These are phyloP conservation scores for Leccinum disarticulatum DNA, from an alignment of 768 basidiomycete genomes.

Conservation along the genomic window DNA sequence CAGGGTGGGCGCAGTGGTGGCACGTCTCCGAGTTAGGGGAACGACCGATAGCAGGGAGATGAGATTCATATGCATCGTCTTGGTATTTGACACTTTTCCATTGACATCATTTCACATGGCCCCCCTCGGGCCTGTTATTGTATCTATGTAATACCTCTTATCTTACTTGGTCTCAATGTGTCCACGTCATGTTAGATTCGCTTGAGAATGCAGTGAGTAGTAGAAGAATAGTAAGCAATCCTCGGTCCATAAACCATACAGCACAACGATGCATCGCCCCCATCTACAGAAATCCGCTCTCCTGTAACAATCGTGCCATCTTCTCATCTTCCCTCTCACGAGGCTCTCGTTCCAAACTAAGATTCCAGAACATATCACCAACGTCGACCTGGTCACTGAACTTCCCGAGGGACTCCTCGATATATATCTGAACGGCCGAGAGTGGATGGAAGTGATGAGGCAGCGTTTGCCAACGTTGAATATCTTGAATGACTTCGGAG, in stretches of 20 bases:
- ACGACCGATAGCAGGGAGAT: not conserved
- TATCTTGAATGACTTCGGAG: constrained; percentile 95
- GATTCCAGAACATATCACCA: constrained; percentile 79
- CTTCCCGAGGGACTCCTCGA: constrained; percentile 76
- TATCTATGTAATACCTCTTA: not conserved
- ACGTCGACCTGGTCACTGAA: constrained; percentile 67
- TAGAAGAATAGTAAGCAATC: constrained; percentile 15
- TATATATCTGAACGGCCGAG: constrained; percentile 64
- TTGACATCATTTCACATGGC: not conserved
- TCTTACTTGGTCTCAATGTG: not conserved
- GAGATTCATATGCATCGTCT: not conserved
- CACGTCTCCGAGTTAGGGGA: not conserved
- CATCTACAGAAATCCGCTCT: constrained; percentile 77
- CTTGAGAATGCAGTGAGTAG: constrained; percentile 1
- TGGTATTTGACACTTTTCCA: not conserved
- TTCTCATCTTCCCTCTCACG: constrained; percentile 95
- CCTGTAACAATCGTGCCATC: constrained; percentile 87
- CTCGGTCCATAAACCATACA: constrained; percentile 24
- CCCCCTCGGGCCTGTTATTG: not conserved
- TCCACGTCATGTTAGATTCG: not conserved
- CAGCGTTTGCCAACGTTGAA: constrained; percentile 92
- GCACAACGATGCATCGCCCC: constrained; percentile 8
- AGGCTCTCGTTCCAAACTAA: constrained; percentile 87
- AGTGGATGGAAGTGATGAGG: constrained; percentile 84
- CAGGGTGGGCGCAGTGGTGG: constrained; percentile 2